Base-by-base conservation (phyloP, 345 rosid species). In the Combretum micranthum region DNA sequence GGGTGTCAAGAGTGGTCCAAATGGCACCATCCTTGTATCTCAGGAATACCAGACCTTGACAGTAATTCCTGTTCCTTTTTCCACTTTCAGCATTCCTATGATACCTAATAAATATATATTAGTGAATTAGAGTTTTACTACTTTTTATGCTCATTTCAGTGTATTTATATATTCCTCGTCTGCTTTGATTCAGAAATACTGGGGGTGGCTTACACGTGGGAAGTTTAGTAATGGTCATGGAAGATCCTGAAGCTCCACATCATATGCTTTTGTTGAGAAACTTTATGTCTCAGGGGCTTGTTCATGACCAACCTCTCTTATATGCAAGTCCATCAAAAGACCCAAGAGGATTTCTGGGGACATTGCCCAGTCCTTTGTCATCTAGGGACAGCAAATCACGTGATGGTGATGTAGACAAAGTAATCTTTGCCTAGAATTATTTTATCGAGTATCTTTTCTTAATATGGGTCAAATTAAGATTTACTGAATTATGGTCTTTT, bases 221-320 rank as follows among this genome's bases (percentile, higher is more conserved):
- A 43, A 85, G 91, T 62, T 65, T 93, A 57, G 91, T 89, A 19
- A 77, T 93, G 87, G 84, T 93, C 65, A 89, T 93, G 99, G 96
- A 93, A 80, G 97, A 86, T 75, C 83, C 97, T 2, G 94, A 93
- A 73, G 91, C 97, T 13, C 98, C 97, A 11, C 98, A 92, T 85
- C 94, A 92, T 75, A 86, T 89, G 98, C 91, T 86, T 58, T 61
- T 93, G 55, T 59, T 89, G 69, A 81, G 97, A 74, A 93, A 85
- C 72, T 89, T 89, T 64, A 93, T 93, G 97, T 84, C 97, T 64
- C 97, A 93, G 68, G 97, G 97, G 53, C 89, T 93, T 74, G 85
- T 85, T 65, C 90, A 83, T 52, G 66, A 73, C 52, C 98, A 88
- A 48, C 79, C 90, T 23, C 93, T 92, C 70, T 79, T 86, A 58